Evolutionary conservation across 108 stramenopile species (phyloP).

Genomic region (Pseudonitzschia delicatissima): DNA sequence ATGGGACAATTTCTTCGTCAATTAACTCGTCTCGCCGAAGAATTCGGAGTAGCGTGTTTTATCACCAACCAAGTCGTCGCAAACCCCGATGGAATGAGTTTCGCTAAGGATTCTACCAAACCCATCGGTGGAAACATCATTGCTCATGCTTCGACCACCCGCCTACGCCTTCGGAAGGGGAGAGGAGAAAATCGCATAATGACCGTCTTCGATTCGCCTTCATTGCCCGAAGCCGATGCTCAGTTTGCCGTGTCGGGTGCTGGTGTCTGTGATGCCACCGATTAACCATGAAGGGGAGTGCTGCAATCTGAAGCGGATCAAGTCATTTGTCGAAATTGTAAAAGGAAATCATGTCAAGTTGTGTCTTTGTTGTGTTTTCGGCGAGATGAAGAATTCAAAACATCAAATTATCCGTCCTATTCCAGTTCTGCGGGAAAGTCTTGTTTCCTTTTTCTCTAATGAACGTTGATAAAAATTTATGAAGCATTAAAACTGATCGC

Average conservation of each 20-base stretch:
- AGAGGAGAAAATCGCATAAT: slow-evolving; percentile 99
- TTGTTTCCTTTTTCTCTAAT: no score
- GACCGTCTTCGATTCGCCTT: slow-evolving; percentile 92
- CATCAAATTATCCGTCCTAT: no score
- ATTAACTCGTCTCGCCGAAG: slow-evolving; percentile 93
- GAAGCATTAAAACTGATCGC: no score
- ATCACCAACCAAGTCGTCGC: slow-evolving; percentile 99
- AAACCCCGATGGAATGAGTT: slow-evolving; percentile 94
- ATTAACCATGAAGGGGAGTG: slow-evolving; percentile 31
- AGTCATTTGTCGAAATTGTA: no score
- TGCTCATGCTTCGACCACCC: slow-evolving; percentile 97
- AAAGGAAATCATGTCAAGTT: no score
- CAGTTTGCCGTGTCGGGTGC: slow-evolving; percentile 75
- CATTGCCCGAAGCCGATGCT: slow-evolving; percentile 96
- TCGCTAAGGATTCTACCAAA: slow-evolving; percentile 96
- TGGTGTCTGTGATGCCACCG: slow-evolving; percentile 73
- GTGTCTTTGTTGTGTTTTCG: no score
- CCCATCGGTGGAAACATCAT: slow-evolving; percentile 99
- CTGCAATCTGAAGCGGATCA: neutral
- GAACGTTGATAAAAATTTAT: no score
- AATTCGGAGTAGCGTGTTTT: slow-evolving; percentile 99
- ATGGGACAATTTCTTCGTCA: slow-evolving; percentile 97
- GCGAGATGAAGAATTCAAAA: no score
- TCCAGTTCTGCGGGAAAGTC: no score
- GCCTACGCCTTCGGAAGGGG: slow-evolving; percentile 96